Evolutionary conservation across 352 stramenopile species (phyloP).

Genomic region (Phytopythium boreale): DNA sequence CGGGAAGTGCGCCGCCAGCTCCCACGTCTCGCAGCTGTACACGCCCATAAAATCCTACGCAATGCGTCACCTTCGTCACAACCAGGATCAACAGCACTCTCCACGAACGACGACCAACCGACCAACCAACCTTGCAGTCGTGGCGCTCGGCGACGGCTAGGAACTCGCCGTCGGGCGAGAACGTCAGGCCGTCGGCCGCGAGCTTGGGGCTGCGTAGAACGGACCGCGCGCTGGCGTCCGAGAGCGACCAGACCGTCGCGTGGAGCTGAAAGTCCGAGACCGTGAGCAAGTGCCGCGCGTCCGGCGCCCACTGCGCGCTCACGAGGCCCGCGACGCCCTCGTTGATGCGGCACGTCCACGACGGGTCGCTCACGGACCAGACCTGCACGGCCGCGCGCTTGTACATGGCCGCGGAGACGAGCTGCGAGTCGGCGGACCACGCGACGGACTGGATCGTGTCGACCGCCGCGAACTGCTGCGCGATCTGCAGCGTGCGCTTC

Average conservation of each 20-base stretch:
- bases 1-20: slow-evolving; percentile 64
- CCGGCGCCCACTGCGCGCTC: slow-evolving; percentile 45
- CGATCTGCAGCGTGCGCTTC: slow-evolving; percentile 41
- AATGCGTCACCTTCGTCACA: neutral
- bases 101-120: neutral
- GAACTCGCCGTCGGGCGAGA: slow-evolving; percentile 52
- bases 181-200: slow-evolving; percentile 56
- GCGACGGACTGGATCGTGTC: slow-evolving; percentile 52
- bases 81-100: neutral
- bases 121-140: slow-evolving; percentile 61
- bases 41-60: slow-evolving; percentile 68
- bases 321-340: slow-evolving; percentile 71
- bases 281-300: slow-evolving; percentile 67
- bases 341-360: slow-evolving; percentile 70
- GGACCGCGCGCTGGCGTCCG: slow-evolving; percentile 49
- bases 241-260: slow-evolving; percentile 75
- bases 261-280: slow-evolving; percentile 86
- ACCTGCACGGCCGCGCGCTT: slow-evolving; percentile 72
- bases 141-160: slow-evolving; percentile 69
- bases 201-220: slow-evolving; percentile 73
- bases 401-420: slow-evolving; percentile 59
- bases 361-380: slow-evolving; percentile 62
- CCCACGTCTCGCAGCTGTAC: slow-evolving; percentile 75
- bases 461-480: slow-evolving; percentile 58
- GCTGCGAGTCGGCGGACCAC: slow-evolving; percentile 65